Evolutionary conservation across 2,329 filamentous ascomycete genomes (phyloP).

Genomic region (Cyphellophora europaea): DNA sequence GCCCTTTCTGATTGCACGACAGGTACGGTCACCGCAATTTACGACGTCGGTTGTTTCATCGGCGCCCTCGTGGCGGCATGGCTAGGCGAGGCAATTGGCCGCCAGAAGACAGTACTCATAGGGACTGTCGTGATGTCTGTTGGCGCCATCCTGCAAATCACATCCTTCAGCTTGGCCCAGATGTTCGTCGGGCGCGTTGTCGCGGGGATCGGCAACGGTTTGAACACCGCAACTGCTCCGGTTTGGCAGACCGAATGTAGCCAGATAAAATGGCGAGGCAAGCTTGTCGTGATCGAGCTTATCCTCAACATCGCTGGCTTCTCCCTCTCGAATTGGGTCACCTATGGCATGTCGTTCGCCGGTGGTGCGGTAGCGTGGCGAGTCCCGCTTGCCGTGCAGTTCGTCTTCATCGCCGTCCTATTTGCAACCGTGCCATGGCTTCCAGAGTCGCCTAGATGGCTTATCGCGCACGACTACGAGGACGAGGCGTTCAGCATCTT

Average conservation of each 20-base stretch:
- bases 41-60: constrained; percentile 52
- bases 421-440: constrained; percentile 38
- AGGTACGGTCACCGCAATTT: constrained; percentile 46
- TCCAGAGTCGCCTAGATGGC: constrained; percentile 38
- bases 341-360: constrained; percentile 40
- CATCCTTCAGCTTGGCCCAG: constrained; percentile 34
- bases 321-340: constrained; percentile 43
- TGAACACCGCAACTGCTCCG: constrained; percentile 42
- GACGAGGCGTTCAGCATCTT: constrained; percentile 41
- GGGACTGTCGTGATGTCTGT: constrained; percentile 40
- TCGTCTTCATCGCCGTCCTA: constrained; percentile 40
- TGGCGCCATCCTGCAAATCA: constrained; percentile 39
- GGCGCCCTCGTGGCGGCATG: constrained; percentile 39
- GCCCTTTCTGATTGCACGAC: not conserved
- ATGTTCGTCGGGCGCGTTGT: constrained; percentile 43
- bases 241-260: constrained; percentile 45
- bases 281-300: constrained; percentile 39
- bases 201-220: constrained; percentile 40
- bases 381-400: constrained; percentile 39
- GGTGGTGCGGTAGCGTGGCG: constrained; percentile 34
- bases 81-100: constrained; percentile 38
- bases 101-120: constrained; percentile 38
- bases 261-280: constrained; percentile 34
- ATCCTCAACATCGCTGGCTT: constrained; percentile 44
- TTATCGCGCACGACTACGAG: constrained; percentile 33